Evolutionary conservation across 2,329 filamentous ascomycete genomes (phyloP).

Genomic region (Aspergillus sclerotialis): DNA sequence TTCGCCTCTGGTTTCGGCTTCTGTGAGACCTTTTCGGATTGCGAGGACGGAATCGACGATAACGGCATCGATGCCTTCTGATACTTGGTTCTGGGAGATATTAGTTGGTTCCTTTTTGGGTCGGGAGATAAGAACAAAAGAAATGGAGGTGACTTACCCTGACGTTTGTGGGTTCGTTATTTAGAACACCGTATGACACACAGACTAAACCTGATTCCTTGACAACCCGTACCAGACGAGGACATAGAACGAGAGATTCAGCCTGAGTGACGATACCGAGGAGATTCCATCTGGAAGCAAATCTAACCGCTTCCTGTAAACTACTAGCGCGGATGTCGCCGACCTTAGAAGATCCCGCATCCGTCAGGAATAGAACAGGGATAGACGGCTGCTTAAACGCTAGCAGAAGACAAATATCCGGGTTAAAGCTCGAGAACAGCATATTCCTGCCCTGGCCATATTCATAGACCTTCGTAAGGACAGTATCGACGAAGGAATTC

Average conservation of each 20-base stretch:
- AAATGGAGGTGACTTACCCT: too few species aligned
- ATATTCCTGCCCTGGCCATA: constrained; percentile 76
- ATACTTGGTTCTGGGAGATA: constrained; percentile 66
- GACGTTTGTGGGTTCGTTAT: constrained; percentile 81
- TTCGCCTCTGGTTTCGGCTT: constrained; percentile 21
- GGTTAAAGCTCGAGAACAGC: constrained; percentile 96
- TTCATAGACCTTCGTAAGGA: constrained; percentile 85
- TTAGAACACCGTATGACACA: constrained; percentile 84
- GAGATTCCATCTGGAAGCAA: constrained; percentile 90
- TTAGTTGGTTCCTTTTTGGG: constrained; percentile 6
- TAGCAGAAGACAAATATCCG: constrained; percentile 87
- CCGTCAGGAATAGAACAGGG: constrained; percentile 87
- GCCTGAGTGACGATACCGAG: constrained; percentile 86
- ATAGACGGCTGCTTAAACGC: constrained; percentile 97
- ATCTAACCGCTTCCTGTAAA: constrained; percentile 90
- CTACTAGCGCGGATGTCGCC: constrained; percentile 86
- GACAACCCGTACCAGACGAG: constrained; percentile 80
- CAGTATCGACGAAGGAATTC: constrained; percentile 93
- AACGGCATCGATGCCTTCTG: constrained; percentile 93
- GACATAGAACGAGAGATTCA: constrained; percentile 81
- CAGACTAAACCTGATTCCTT: constrained; percentile 93
- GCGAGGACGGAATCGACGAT: constrained; percentile 94
- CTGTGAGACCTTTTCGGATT: constrained; percentile 81
- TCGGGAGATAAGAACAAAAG: too few species aligned
- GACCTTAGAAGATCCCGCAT: constrained; percentile 72